Evolutionary conservation across 176 grass and related monocot genomes (phyloP).

Genomic region (Areca catechu): DNA sequence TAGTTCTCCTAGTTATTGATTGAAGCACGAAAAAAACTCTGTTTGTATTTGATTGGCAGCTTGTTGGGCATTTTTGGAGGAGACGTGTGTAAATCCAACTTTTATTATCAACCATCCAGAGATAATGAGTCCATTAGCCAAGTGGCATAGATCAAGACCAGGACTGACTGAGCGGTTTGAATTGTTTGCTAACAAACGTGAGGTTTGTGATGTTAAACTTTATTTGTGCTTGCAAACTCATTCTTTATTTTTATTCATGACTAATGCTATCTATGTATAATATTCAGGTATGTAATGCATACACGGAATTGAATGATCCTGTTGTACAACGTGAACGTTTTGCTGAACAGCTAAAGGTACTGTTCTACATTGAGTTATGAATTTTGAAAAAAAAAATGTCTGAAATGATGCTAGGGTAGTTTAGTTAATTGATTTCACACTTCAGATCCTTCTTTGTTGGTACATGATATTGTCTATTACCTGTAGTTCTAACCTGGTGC

Average conservation of each 20-base stretch:
- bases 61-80: conserved; percentile 97
- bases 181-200: conserved; percentile 89
- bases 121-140: conserved; percentile 99
- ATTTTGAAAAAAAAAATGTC: too few species aligned
- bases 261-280: conserved; percentile 22
- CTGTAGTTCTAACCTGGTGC: conserved; percentile 1
- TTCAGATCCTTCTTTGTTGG: too few species aligned
- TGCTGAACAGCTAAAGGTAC: conserved; percentile 89
- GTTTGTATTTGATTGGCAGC: conserved; percentile 23
- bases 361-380: too few species aligned
- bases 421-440: too few species aligned
- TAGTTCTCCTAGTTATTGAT: too few species aligned
- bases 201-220: conserved; percentile 31
- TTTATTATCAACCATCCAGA: conserved; percentile 97
- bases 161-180: conserved; percentile 88
- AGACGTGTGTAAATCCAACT: conserved; percentile 78
- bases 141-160: conserved; percentile 62
- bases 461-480: too few species aligned
- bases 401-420: too few species aligned
- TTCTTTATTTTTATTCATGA: too few species aligned
- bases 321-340: conserved; percentile 75
- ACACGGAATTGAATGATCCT: conserved; percentile 88
- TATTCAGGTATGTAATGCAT: conserved; percentile 85
- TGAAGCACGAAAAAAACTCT: too few species aligned
- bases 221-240: too few species aligned